Evolutionary conservation across 23 red algal genomes (phyloP).

Genomic region (Cyanidioschyzon merolae): DNA sequence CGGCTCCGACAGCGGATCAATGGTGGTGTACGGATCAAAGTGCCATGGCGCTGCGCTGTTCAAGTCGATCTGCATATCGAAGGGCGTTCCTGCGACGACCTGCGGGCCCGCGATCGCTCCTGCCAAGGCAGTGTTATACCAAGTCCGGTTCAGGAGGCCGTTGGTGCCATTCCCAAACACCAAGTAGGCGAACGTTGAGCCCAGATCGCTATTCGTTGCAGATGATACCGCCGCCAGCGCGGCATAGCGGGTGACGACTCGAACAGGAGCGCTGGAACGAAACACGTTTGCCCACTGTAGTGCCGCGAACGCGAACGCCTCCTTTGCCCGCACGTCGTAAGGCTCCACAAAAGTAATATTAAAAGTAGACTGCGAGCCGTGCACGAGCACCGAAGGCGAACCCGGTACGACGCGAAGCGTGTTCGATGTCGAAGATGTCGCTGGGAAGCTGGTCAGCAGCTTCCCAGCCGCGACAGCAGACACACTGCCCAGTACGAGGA

Average conservation of each 20-base stretch:
- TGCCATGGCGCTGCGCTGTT: slow-evolving; percentile 38
- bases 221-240: not conserved
- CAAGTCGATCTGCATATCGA: slow-evolving; percentile 21
- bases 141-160: not conserved
- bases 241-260: slow-evolving; percentile 24
- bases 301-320: slow-evolving; percentile 23
- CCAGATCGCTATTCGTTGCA: not conserved
- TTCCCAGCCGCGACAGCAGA: no score
- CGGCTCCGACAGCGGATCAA: not conserved
- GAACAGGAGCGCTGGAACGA: slow-evolving; percentile 8
- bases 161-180: slow-evolving; percentile 15
- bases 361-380: not conserved
- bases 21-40: slow-evolving; percentile 10
- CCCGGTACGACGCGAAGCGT: not conserved
- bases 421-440: no score
- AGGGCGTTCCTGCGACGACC: not conserved
- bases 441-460: no score
- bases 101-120: not conserved
- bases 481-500: no score
- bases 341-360: slow-evolving; percentile 11
- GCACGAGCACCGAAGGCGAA: not conserved
- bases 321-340: not conserved
- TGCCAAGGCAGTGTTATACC: slow-evolving; percentile 35
- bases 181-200: slow-evolving; percentile 23
- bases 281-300: slow-evolving; percentile 45